These are phyloP conservation scores for Astrothelium macrocarpum DNA, from an alignment of 495 filamentous ascomycete species.

Conservation along the genomic window DNA sequence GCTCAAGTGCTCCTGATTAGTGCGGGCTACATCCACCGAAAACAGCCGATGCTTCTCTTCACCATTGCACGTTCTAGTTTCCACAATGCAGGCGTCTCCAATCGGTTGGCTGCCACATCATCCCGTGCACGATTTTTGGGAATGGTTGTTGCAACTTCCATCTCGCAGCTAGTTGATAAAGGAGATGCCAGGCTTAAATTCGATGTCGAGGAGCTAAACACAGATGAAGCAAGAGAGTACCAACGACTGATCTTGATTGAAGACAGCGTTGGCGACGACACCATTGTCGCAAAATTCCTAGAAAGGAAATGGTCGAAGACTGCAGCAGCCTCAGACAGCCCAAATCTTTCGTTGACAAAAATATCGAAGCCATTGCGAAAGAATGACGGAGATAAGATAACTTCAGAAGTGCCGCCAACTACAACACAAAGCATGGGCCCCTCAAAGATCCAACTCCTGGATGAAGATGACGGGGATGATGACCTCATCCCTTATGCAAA, in stretches of 20 bases:
- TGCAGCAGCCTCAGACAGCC: neutral
- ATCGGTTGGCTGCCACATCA: constrained; percentile 70
- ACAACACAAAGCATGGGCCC: constrained; percentile 17
- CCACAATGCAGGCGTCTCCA: constrained; percentile 74
- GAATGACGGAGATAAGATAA: neutral
- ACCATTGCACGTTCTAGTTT: constrained; percentile 57
- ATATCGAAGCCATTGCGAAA: constrained; percentile 4
- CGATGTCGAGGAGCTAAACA: constrained; percentile 66
- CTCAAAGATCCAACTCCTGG: constrained; percentile 11
- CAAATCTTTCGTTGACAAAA: neutral
- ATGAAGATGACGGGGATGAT: constrained; percentile 45
- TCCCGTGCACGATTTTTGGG: constrained; percentile 70
- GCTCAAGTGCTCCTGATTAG: constrained; percentile 69
- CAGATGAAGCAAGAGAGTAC: constrained; percentile 68
- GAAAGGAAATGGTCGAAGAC: neutral
- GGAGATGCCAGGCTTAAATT: constrained; percentile 68
- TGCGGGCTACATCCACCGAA: constrained; percentile 63
- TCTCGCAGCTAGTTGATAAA: constrained; percentile 73
- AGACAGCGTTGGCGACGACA: constrained; percentile 55
- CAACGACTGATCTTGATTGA: constrained; percentile 50
- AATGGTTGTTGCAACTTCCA: constrained; percentile 75
- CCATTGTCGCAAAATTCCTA: constrained; percentile 32
- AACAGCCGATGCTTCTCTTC: constrained; percentile 48
- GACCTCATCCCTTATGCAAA: constrained; percentile 77
- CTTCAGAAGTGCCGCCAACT: constrained; percentile 10